A percentile compares a stretch with the other conserved stretches of the same genome.
These are phyloP conservation scores for Artemisia argyi DNA, from an alignment of 129 eudicot genomes.

Conservation along the genomic window DNA sequence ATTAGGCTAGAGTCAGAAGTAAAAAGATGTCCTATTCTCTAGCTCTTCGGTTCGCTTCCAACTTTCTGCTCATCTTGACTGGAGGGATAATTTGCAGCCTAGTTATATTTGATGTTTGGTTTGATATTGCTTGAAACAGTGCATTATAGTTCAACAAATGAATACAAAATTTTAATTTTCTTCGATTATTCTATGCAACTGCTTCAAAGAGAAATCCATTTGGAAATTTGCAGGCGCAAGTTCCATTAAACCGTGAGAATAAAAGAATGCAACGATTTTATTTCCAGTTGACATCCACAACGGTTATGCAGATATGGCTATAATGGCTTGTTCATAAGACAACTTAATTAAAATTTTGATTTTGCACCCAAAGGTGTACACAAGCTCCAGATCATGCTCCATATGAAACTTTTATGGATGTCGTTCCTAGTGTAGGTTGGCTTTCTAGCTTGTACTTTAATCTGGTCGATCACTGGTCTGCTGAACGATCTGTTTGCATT, in stretches of 20 bases:
- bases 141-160: background rate
- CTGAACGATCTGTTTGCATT: constrained; percentile 64
- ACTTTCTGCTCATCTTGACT: background rate
- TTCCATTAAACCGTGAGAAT: constrained; percentile 72
- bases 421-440: constrained; percentile 58
- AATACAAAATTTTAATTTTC: background rate
- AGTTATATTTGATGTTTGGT: background rate
- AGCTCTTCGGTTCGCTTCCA: background rate
- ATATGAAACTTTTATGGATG: constrained; percentile 62
- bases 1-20: background rate
- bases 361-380: constrained; percentile 63
- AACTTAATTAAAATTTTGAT: constrained; percentile 44
- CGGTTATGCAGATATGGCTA: constrained; percentile 80
- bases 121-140: background rate
- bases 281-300: constrained; percentile 67
- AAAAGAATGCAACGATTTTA: constrained; percentile 71
- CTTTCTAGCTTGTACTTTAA: constrained; percentile 71
- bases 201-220: constrained; percentile 14
- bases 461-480: constrained; percentile 98
- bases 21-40: constrained; percentile 2
- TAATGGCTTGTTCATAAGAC: constrained; percentile 88
- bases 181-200: background rate
- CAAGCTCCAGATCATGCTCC: constrained; percentile 79
- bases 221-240: constrained; percentile 52
- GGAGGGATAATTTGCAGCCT: background rate